Percentiles rank a stretch among this genome's conserved stretches.
phyloP scores from a whole-genome alignment of 1,284 basidiomycete genomes.

The Trichosporon ovoides region DNA sequence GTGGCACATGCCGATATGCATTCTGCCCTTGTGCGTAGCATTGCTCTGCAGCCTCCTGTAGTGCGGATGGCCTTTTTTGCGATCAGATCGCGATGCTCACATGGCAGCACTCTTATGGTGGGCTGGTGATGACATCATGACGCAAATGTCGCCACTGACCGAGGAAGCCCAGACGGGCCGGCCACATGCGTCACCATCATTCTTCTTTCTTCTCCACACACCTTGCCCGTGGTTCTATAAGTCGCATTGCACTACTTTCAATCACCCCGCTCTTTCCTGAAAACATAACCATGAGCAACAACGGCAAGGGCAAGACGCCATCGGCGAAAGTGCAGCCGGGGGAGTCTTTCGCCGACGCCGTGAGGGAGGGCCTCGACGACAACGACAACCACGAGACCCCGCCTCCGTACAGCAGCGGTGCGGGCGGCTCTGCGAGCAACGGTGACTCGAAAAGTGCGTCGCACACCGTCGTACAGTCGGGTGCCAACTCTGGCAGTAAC shows the following conservation, averaged over 20 bases:
- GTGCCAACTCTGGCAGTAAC: background rate
- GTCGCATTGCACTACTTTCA: background rate
- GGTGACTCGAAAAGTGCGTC: background rate
- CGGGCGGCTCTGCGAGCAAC: no score
- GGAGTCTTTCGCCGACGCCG: background rate
- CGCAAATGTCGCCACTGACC: constrained; percentile 1
- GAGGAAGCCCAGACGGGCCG: background rate
- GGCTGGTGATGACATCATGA: background rate
- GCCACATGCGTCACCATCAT: background rate
- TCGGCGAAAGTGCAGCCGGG: background rate
- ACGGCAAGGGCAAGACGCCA: background rate
- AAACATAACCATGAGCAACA: background rate
- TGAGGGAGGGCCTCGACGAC: background rate
- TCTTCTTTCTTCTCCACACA: background rate
- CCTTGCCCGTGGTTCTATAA: background rate
- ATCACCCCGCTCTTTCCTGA: background rate
- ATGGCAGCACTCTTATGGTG: no score
- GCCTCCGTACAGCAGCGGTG: no score
- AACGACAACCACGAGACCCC: no score
- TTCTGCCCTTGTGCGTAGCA: no score
- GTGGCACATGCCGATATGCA: no score
- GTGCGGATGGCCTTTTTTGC: no score
- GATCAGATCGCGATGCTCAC: no score
- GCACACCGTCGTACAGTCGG: background rate
- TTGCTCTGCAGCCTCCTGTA: no score